Base-by-base conservation (phyloP, 306 rosid species). In the Fragaria ananassa region DNA sequence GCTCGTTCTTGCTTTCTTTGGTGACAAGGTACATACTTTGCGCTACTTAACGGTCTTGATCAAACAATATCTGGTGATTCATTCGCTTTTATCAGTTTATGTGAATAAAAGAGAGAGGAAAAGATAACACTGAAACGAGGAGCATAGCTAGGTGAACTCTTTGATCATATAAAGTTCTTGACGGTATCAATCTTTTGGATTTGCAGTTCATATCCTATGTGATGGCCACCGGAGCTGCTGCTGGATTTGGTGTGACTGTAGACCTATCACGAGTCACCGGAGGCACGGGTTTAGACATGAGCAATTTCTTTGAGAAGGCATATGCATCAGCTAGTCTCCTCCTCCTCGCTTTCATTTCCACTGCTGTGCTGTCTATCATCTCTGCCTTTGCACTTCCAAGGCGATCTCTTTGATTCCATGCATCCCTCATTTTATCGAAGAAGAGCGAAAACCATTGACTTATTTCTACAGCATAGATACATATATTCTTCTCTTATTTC, bases 201-300 rank as follows among this genome's bases (percentile, higher is more conserved):
- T 34, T 49, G 67, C 83, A 91, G 97, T 23, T 89, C 0, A 75
- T 86, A 31, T 83, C 92, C 58, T 91, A 86, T 45, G 4, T 87
- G 51, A 49, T 91, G 62, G 79, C 87, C 35, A 83, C 92, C 0
- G 94, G 89, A 9, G 80, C 89, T 10, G 90, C 87, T 1, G 91
- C 92, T 21, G 97, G 91, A 72, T 85, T 83, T 76, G 94, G 92
- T 6, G 77, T 81, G 19, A 71, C 88, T 0, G 39, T 64, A 10
- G 97, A 89, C 60, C 1, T 86, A 23, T 72, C 66, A 15, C 19
- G 47, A 12, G 0, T 10, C 5, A 13, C 70, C 11, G 21, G 21
- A 5, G 13, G 25, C 5, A 1, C 0, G 17, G 61, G 4, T 2
- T 0, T 70, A 18, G 35, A 75, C 10, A 39, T 60, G 1, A 51